Evolutionary conservation across 306 rosid genomes (phyloP).

Genomic region (Vicia sativa): DNA sequence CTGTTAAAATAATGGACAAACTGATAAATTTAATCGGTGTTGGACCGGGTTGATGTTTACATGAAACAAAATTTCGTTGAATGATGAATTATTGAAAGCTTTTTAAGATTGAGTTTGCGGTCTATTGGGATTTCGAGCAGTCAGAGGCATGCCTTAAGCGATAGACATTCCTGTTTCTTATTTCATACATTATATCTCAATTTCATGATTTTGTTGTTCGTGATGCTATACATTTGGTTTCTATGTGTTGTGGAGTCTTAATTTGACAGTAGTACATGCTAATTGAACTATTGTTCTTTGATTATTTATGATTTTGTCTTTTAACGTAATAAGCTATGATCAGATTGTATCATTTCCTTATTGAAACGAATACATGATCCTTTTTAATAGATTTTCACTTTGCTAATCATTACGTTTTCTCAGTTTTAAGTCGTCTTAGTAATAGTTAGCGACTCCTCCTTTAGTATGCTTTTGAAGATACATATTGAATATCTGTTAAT

Average conservation of each 20-base stretch:
- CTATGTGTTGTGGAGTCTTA: not conserved
- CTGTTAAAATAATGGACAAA: too few relatives aligned
- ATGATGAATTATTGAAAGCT: too few relatives aligned
- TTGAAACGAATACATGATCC: not conserved
- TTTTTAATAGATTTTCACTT: constrained; percentile 5
- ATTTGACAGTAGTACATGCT: not conserved
- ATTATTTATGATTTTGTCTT: not conserved
- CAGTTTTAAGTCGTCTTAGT: not conserved
- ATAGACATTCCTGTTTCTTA: too few relatives aligned
- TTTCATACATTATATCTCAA: too few relatives aligned
- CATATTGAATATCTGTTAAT: constrained; percentile 1
- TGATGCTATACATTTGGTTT: constrained; percentile 11
- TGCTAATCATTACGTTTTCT: not conserved
- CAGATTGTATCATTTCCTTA: not conserved
- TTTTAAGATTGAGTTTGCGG: too few relatives aligned
- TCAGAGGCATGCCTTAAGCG: too few relatives aligned
- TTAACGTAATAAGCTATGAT: not conserved
- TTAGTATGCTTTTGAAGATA: not conserved
- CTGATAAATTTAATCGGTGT: too few relatives aligned
- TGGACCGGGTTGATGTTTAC: too few relatives aligned
- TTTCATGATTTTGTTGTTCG: constrained; percentile 6
- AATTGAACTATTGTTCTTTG: constrained; percentile 1
- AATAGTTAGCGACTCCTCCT: not conserved
- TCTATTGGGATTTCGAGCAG: too few relatives aligned
- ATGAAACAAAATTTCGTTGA: too few relatives aligned